Conservation (phyloP, 2,329 filamentous ascomycete genomes). For the Hypoxylon sp. region DNA sequence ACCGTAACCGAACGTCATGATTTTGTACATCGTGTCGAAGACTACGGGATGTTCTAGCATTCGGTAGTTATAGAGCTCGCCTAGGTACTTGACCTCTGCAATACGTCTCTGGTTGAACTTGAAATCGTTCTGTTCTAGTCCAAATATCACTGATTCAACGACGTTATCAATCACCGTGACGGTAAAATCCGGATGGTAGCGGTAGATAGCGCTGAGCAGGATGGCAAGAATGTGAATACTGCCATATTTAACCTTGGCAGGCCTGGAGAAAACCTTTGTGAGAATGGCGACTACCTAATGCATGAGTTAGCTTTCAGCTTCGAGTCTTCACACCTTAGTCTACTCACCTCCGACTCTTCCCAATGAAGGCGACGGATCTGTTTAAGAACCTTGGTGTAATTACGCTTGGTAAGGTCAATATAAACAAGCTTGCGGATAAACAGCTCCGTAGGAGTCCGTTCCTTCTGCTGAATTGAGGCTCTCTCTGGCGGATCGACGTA, state of each 20-base stretch:
- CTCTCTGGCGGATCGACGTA: constrained; percentile 96
- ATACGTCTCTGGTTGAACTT: constrained; percentile 95
- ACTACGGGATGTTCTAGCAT: constrained; percentile 96
- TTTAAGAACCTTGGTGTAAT: constrained; percentile 92
- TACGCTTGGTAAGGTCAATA: constrained; percentile 91
- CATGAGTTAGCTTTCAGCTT: constrained; percentile 37
- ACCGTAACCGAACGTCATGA: constrained; percentile 92
- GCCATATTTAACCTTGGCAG: constrained; percentile 96
- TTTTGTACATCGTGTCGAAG: constrained; percentile 94
- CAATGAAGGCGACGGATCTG: constrained; percentile 96
- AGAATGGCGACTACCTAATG: constrained; percentile 76
- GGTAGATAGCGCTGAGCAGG: constrained; percentile 86
- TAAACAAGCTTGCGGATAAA: constrained; percentile 95
- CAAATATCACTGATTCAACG: constrained; percentile 86
- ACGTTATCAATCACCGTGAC: constrained; percentile 93
- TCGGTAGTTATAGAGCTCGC: constrained; percentile 96
- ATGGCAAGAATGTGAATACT: constrained; percentile 95
- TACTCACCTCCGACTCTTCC: constrained; percentile 84
- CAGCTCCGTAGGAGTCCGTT: constrained; percentile 90
- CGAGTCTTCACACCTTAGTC: not conserved
- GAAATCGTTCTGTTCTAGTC: constrained; percentile 96
- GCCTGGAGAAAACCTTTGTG: constrained; percentile 94
- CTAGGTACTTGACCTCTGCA: constrained; percentile 95
- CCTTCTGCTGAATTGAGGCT: constrained; percentile 95
- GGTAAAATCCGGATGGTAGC: constrained; percentile 92